Conservation (phyloP, 768 basidiomycete species). For the Trametes maxima region DNA sequence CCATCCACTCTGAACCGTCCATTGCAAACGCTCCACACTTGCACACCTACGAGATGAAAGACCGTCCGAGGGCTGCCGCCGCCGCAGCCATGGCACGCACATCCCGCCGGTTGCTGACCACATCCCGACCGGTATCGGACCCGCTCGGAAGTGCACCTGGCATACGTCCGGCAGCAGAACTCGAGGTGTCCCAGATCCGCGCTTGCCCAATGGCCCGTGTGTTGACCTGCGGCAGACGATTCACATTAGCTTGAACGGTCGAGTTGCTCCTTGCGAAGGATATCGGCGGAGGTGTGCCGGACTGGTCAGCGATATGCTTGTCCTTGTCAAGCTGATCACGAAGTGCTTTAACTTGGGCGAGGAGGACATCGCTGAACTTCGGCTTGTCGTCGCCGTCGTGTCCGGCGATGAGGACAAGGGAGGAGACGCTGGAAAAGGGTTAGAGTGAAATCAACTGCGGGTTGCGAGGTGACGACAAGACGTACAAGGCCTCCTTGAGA, state of each 20-base stretch:
- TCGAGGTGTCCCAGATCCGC: constrained; percentile 28
- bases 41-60: constrained; percentile 23
- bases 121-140: background rate
- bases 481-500: constrained; percentile 88
- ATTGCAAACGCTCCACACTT: background rate
- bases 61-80: constrained; percentile 19
- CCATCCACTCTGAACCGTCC: constrained; percentile 5
- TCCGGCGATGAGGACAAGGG: constrained; percentile 65
- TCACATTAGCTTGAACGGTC: background rate
- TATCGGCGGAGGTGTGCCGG: background rate
- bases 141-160: constrained; percentile 27
- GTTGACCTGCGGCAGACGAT: constrained; percentile 9
- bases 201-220: constrained; percentile 15
- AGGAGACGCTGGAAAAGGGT: constrained; percentile 56
- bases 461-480: constrained; percentile 17
- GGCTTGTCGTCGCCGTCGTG: constrained; percentile 49
- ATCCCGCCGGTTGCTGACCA: background rate
- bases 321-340: constrained; percentile 66
- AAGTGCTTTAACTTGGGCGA: constrained; percentile 60
- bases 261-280: background rate
- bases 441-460: background rate
- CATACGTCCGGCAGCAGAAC: constrained; percentile 19
- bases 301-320: background rate
- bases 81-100: constrained; percentile 23
- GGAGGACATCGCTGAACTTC: constrained; percentile 53